A percentile compares a stretch with the other conserved stretches of the same genome.
These are phyloP conservation scores for Boletus coccyginus DNA, from an alignment of 768 basidiomycete species.

Conservation along the genomic window DNA sequence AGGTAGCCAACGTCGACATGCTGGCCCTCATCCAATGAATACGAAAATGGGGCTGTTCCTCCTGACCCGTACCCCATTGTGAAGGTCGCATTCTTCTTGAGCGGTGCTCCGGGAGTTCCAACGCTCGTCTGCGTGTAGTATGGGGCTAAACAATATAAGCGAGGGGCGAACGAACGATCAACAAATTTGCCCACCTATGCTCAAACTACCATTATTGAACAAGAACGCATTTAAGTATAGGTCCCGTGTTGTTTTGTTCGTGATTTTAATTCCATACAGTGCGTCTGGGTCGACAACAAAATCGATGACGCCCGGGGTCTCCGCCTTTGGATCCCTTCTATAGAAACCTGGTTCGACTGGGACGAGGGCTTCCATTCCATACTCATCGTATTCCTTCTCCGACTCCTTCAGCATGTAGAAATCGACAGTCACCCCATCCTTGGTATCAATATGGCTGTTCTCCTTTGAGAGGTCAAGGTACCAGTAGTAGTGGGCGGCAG, in stretches of 20 bases:
- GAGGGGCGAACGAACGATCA: not conserved
- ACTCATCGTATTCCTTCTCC: not conserved
- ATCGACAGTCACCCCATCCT: constrained; percentile 5
- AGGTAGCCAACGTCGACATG: constrained; percentile 41
- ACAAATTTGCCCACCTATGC: constrained; percentile 27
- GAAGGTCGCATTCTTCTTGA: constrained; percentile 9
- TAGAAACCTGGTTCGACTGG: constrained; percentile 1
- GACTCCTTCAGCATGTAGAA: constrained; percentile 5
- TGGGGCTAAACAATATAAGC: constrained; percentile 2
- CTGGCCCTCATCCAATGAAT: constrained; percentile 29
- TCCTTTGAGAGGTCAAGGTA: constrained; percentile 15
- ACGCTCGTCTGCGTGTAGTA: constrained; percentile 4
- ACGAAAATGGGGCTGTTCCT: constrained; percentile 32
- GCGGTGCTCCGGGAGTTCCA: constrained; percentile 4
- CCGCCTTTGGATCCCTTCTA: not conserved
- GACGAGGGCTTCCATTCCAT: not conserved
- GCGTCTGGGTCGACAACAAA: constrained; percentile 22
- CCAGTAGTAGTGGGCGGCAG: constrained; percentile 23
- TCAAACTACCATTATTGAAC: constrained; percentile 41
- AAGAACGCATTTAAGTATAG: constrained; percentile 42
- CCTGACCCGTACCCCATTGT: constrained; percentile 42
- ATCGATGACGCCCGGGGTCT: constrained; percentile 10
- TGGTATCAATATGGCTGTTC: not conserved
- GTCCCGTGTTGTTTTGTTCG: constrained; percentile 31
- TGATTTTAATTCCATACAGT: constrained; percentile 35